Base-by-base conservation (phyloP, 169 alveolate genomes). In the Theileria orientalis region DNA sequence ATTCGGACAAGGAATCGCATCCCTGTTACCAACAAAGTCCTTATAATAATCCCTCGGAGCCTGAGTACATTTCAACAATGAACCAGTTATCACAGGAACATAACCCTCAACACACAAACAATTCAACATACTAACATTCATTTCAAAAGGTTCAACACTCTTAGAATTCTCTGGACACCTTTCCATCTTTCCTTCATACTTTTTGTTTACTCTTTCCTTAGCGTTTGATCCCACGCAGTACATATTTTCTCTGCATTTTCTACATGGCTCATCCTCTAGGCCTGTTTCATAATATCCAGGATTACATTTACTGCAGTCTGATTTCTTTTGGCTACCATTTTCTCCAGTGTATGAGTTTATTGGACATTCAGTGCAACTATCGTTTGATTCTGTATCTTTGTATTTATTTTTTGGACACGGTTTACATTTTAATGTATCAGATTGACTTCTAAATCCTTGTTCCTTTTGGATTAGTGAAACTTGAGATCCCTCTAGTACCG, bases 181-280 rank as follows among this genome's bases (percentile, higher is more conserved):
- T 25, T 56, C 61, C 29, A 84, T 85, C 59, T 83, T 86, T 1
- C 93, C 94, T 14, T 74, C 80, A 61, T 76, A 74, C 49, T 51
- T 69, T 30, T 25, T 60, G 52, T 83, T 60, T 16, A 32, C 69
- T 13, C 69, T 40, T 9, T 72, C 79, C 25, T 69, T 35, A 19
- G 90, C 70, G 32, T 59, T 82, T 14, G 90, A 85, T 3, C 95
- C 95, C 25, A 92, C 95, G 57, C 95, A 92, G 41, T 86, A 86
- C 68, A 74, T 86, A 64, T 87, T 66, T 16, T 82, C 60, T 3
- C 71, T 75, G 56, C 92, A 87, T 6, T 49, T 73, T 14, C 66
- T 84, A 49, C 92, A 87, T 1, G 90, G 92, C 9, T 72, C 21
- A 21, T 69, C 63, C 14, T 63, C 63, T 46, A 61, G 74, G 33